Conservation (phyloP, 2,329 filamentous ascomycete species). For the Talaromyces rugulosus region DNA sequence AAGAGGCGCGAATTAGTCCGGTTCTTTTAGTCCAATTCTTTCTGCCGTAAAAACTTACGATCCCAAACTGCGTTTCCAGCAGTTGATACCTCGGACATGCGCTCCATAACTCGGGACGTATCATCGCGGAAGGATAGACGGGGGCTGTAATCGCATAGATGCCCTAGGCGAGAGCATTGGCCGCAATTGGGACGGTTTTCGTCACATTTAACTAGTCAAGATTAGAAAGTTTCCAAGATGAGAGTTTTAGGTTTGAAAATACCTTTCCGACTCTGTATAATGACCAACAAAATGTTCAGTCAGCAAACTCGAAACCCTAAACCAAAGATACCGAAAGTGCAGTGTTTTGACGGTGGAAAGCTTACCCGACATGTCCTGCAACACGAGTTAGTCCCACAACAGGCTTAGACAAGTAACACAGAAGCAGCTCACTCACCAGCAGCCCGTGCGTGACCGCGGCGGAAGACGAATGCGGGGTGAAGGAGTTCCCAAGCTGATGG, state of each 20-base stretch:
- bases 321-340: not conserved
- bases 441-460: conserved; percentile 51
- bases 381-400: conserved; percentile 10
- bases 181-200: conserved; percentile 52
- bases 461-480: conserved; percentile 45
- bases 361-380: conserved; percentile 42
- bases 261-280: conserved; percentile 39
- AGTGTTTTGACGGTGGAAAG: conserved; percentile 6
- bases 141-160: conserved; percentile 56
- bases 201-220: conserved; percentile 50
- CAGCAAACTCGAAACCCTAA: not conserved
- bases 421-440: conserved; percentile 39
- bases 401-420: not conserved
- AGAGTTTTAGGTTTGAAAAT: conserved; percentile 11
- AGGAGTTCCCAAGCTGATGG: conserved; percentile 28
- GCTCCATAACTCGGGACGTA: conserved; percentile 47
- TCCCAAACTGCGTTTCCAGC: conserved; percentile 55
- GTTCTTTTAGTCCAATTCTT: not conserved
- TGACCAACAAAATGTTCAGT: not conserved
- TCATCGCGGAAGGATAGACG: conserved; percentile 54
- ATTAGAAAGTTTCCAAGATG: not conserved
- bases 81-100: conserved; percentile 50
- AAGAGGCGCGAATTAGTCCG: not conserved
- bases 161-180: conserved; percentile 54
- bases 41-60: conserved; percentile 37